These are phyloP conservation scores for Combretum micranthum DNA, from an alignment of 345 rosid species.

Conservation along the genomic window DNA sequence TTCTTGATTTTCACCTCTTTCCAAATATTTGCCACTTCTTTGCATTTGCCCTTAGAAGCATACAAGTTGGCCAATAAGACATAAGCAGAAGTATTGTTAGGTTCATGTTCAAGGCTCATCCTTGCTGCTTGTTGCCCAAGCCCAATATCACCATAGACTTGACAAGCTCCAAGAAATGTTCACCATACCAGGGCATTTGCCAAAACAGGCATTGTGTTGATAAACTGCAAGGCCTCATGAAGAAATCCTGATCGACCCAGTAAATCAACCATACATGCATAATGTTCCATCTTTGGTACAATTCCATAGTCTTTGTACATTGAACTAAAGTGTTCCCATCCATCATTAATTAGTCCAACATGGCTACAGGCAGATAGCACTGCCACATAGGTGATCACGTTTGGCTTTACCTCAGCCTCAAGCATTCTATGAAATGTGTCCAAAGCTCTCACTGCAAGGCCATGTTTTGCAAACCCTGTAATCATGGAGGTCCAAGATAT, in stretches of 20 bases:
- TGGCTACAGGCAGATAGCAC: slow-evolving; percentile 19
- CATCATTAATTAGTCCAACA: not conserved
- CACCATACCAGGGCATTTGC: slow-evolving; percentile 51
- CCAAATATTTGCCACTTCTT: slow-evolving; percentile 41
- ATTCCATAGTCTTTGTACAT: slow-evolving; percentile 15
- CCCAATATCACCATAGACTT: slow-evolving; percentile 34
- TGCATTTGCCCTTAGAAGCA: slow-evolving; percentile 64
- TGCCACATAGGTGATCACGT: slow-evolving; percentile 52
- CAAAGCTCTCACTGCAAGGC: slow-evolving; percentile 45
- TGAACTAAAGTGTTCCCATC: slow-evolving; percentile 16
- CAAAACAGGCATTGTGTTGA: slow-evolving; percentile 42
- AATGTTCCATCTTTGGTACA: slow-evolving; percentile 58
- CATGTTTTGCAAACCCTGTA: slow-evolving; percentile 68
- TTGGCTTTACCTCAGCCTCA: slow-evolving; percentile 36
- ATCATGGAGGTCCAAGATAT: slow-evolving; percentile 76
- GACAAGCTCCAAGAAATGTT: slow-evolving; percentile 67
- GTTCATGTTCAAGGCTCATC: slow-evolving; percentile 52
- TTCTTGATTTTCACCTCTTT: slow-evolving; percentile 50
- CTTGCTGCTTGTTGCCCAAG: slow-evolving; percentile 52
- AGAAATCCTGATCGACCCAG: slow-evolving; percentile 51
- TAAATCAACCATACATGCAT: slow-evolving; percentile 79
- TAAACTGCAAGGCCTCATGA: slow-evolving; percentile 42
- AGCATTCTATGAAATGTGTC: slow-evolving; percentile 49
- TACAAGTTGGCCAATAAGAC: slow-evolving; percentile 55
- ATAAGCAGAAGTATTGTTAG: slow-evolving; percentile 54